phyloP scores from a whole-genome alignment of 768 basidiomycete species.

The Daedalea quercina region DNA sequence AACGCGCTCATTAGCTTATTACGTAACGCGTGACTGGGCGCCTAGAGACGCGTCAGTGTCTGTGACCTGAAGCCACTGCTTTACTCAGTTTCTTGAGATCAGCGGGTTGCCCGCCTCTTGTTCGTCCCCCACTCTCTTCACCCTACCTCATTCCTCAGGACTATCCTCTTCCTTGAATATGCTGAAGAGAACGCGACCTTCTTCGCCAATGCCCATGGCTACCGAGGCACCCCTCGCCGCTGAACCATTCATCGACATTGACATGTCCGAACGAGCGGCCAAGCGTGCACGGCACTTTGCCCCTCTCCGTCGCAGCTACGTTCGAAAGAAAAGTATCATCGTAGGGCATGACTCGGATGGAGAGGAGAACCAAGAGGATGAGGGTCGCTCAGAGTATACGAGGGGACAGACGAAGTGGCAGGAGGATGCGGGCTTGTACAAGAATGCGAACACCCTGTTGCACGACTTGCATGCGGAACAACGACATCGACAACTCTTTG shows the following conservation, averaged over 20 bases:
- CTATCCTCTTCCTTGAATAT: constrained; percentile 22
- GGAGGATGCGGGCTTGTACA: constrained; percentile 37
- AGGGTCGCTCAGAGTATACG: not conserved
- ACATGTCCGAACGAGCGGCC: constrained; percentile 10
- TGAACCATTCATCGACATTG: constrained; percentile 11
- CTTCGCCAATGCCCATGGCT: constrained; percentile 32
- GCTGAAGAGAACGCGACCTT: constrained; percentile 48
- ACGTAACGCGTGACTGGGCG: not conserved
- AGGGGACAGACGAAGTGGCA: constrained; percentile 10
- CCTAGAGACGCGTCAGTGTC: not conserved
- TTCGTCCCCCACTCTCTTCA: not conserved
- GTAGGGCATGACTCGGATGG: constrained; percentile 8
- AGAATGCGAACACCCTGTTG: constrained; percentile 55
- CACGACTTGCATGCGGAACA: constrained; percentile 66
- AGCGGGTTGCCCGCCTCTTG: no score
- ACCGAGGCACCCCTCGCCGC: not conserved
- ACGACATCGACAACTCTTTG: constrained; percentile 51
- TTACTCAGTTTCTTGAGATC: not conserved
- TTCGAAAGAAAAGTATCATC: not conserved
- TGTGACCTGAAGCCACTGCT: not conserved
- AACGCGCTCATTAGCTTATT: not conserved
- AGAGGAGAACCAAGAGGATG: constrained; percentile 18
- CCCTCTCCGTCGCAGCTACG: not conserved
- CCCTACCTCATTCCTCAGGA: not conserved
- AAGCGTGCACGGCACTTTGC: constrained; percentile 13